Percentiles rank a stretch among this genome's conserved stretches.
These are phyloP conservation scores for Plicaturopsis crispa DNA, from an alignment of 768 basidiomycete genomes.

Conservation along the genomic window DNA sequence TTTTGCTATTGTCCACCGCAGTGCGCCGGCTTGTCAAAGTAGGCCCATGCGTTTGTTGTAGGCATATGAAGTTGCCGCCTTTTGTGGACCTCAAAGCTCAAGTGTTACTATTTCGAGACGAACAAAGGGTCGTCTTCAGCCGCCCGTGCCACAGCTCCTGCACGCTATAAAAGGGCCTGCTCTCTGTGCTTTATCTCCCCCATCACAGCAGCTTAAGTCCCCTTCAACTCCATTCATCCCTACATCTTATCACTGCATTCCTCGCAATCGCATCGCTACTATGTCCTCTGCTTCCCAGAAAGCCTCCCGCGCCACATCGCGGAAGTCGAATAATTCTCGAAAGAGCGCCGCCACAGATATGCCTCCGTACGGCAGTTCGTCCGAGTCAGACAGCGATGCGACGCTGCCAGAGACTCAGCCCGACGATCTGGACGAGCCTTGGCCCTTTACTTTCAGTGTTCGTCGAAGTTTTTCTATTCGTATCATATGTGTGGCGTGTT, in stretches of 20 bases:
- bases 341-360: neutral
- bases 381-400: conserved; percentile 3
- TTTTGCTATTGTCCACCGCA: too few relatives aligned
- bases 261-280: neutral
- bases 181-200: neutral
- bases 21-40: too few relatives aligned
- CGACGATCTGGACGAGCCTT: conserved; percentile 40
- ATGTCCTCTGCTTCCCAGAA: neutral
- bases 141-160: too few relatives aligned
- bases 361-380: neutral
- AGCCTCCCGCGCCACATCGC: neutral
- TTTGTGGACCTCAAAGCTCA: too few relatives aligned
- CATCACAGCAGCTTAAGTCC: neutral
- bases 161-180: neutral
- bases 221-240: neutral
- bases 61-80: too few relatives aligned
- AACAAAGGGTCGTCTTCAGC: too few relatives aligned
- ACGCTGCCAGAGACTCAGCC: conserved; percentile 19
- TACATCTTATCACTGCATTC: neutral
- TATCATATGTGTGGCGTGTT: conserved; percentile 2
- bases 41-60: too few relatives aligned
- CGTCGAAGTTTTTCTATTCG: conserved; percentile 11
- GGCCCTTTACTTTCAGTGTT: conserved; percentile 46
- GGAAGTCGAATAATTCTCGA: neutral
- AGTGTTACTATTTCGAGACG: too few relatives aligned